Conservation (phyloP, 2,329 filamentous ascomycete genomes). For the Fusarium pininemorale region DNA sequence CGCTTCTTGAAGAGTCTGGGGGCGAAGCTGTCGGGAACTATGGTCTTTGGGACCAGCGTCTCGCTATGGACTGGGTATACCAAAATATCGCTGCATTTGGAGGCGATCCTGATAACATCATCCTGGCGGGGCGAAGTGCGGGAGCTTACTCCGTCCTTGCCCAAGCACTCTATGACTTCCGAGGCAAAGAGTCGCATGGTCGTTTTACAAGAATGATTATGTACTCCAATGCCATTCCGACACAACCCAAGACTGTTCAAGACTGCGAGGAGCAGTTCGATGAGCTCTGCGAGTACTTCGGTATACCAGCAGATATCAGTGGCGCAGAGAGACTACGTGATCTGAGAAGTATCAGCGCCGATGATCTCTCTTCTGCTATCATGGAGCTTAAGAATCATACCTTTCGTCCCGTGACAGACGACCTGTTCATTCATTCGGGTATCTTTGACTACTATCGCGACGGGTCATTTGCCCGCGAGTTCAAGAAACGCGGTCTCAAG, state of each 20-base stretch:
- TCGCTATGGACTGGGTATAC: constrained; percentile 15
- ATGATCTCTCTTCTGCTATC: background rate
- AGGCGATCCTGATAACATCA: background rate
- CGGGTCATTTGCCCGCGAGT: background rate
- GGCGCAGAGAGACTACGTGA: background rate
- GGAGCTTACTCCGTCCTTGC: constrained; percentile 5
- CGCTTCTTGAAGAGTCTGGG: background rate
- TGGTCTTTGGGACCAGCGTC: constrained; percentile 13
- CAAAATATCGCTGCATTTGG: background rate
- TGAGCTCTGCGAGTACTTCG: constrained; percentile 8
- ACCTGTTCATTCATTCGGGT: background rate
- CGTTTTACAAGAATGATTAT: constrained; percentile 3
- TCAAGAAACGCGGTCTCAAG: background rate
- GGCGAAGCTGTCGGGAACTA: background rate
- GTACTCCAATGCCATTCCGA: constrained; percentile 15
- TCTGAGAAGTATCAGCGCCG: background rate
- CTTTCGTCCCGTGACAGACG: background rate
- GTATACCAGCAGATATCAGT: rapidly evolving
- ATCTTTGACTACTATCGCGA: constrained; percentile 12
- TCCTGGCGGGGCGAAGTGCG: background rate
- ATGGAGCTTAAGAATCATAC: constrained; percentile 8
- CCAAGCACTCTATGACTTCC: background rate
- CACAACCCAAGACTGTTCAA: constrained; percentile 6
- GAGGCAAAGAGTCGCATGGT: background rate
- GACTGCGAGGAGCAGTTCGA: constrained; percentile 1